These are phyloP conservation scores for Exidia glandulosa DNA, from an alignment of 768 basidiomycete species.

Conservation along the genomic window DNA sequence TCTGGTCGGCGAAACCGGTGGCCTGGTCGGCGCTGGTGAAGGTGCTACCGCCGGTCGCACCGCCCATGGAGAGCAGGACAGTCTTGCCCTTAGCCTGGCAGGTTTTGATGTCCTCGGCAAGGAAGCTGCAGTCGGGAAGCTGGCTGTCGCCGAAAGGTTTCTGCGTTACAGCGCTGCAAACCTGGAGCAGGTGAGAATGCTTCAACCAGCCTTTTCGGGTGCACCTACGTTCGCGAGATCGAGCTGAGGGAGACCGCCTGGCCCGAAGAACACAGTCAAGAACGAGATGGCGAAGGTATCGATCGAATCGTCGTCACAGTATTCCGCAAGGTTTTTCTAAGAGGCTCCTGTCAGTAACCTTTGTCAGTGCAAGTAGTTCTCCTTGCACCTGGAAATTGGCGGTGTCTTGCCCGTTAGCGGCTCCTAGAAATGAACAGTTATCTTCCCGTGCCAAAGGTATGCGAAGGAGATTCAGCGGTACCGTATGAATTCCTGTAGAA, in stretches of 20 bases:
- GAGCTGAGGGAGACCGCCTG: constrained; percentile 49
- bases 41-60: constrained; percentile 49
- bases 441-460: too few relatives aligned
- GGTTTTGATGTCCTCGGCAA: constrained; percentile 48
- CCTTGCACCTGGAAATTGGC: too few relatives aligned
- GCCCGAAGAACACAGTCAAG: constrained; percentile 51
- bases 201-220: neutral
- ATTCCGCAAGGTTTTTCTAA: constrained; percentile 53
- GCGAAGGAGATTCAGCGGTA: too few relatives aligned
- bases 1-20: constrained; percentile 46
- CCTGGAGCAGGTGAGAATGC: constrained; percentile 22
- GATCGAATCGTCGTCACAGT: constrained; percentile 45
- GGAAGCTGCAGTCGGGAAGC: constrained; percentile 48
- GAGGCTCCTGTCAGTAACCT: too few relatives aligned
- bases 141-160: constrained; percentile 49
- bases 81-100: constrained; percentile 57
- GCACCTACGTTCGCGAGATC: constrained; percentile 55
- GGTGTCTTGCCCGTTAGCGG: constrained; percentile 32
- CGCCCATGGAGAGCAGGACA: constrained; percentile 39
- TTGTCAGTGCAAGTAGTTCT: too few relatives aligned
- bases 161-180: constrained; percentile 46
- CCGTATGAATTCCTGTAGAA: too few relatives aligned
- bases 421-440: constrained; percentile 69
- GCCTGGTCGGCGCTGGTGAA: constrained; percentile 52
- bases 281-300: constrained; percentile 63